Evolutionary conservation across 2,329 filamentous ascomycete genomes (phyloP).

Genomic region (Colletotrichum karsti): DNA sequence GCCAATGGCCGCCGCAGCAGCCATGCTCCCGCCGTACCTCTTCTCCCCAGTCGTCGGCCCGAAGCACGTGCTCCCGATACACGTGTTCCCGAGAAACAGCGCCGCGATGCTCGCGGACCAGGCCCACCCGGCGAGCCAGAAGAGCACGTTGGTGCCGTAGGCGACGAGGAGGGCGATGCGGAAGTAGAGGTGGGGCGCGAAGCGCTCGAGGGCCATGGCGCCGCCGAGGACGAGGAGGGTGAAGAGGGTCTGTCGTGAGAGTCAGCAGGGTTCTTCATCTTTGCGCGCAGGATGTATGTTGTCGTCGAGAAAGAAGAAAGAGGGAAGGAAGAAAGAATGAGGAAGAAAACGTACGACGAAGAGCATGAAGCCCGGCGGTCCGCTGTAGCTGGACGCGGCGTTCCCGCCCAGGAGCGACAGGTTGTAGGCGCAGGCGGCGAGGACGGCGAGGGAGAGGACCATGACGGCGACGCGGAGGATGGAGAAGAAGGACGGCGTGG

Average conservation of each 20-base stretch:
- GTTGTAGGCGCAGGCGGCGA: slow-evolving; percentile 50
- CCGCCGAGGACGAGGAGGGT: slow-evolving; percentile 50
- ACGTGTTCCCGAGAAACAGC: slow-evolving; percentile 31
- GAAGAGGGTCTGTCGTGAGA: slow-evolving; percentile 43
- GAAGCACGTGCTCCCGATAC: slow-evolving; percentile 33
- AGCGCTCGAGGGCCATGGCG: slow-evolving; percentile 45
- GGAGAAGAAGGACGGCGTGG: slow-evolving; percentile 44
- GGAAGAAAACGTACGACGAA: slow-evolving; percentile 50
- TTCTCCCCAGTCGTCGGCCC: slow-evolving; percentile 27
- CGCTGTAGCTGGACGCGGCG: slow-evolving; percentile 36
- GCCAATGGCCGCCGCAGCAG: slow-evolving; percentile 49
- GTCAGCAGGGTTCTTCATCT: background rate
- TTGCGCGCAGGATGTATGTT: background rate
- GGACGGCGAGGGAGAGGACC: slow-evolving; percentile 46
- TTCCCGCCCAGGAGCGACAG: slow-evolving; percentile 42
- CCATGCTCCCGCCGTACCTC: slow-evolving; percentile 41
- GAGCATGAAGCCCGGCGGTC: slow-evolving; percentile 52
- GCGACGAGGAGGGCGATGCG: slow-evolving; percentile 45
- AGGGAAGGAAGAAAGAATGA: background rate
- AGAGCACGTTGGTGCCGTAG: slow-evolving; percentile 47
- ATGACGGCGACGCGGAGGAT: slow-evolving; percentile 48
- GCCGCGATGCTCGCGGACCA: slow-evolving; percentile 49
- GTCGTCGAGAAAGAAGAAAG: background rate
- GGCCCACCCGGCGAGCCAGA: slow-evolving; percentile 54
- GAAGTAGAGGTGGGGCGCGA: slow-evolving; percentile 45